Evolutionary conservation across 179 eudicot genomes (phyloP), one percentile per base, ranked within the genome.

Genomic region (Heliamphora ciliata): DNA sequence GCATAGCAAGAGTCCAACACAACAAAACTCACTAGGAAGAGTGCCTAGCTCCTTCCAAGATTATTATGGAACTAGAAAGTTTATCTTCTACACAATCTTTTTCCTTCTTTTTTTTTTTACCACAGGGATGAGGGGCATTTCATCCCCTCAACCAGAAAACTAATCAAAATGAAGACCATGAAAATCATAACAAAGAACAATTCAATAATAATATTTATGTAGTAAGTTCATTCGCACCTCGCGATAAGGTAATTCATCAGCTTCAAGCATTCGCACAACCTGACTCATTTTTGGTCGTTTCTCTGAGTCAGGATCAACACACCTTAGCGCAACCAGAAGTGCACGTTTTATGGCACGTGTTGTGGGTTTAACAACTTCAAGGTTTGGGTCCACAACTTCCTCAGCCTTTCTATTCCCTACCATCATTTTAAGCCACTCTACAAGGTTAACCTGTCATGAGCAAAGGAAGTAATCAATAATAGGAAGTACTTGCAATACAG

Each of bases 241-340:
- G 18, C 92, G 94, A 78, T 89, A 83, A 50, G 97, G 93, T 82
- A 84, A 89, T 48, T 93, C 97, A 76, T 93, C 97, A 74, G 92
- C 87, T 77, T 93, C 98, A 69, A 93, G 89, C 98, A 93, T 93
- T 79, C 91, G 84, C 14, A 92, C 98, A 83, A 92, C 93, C 64
- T 93, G 98, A 88, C 98, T 93, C 98, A 93, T 93, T 83, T 89
- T 93, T 82, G 98, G 98, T 76, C 98, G 88, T 84, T 93, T 93
- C 80, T 87, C 90, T 15, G 98, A 92, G 79, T 92, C 97, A 64
- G 98, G 97, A 85, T 93, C 98, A 76, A 93, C 92, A 82, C 97
- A 93, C 84, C 92, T 87, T 77, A 93, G 90, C 7, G 98, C 94
- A 78, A 91, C 94, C 64, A 93, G 83, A 89, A 93, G 96, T 14